A percentile compares a stretch with the other conserved stretches of the same genome.
These are phyloP conservation scores for Capronia epimyces DNA, from an alignment of 2,329 filamentous ascomycete genomes.

Conservation along the genomic window DNA sequence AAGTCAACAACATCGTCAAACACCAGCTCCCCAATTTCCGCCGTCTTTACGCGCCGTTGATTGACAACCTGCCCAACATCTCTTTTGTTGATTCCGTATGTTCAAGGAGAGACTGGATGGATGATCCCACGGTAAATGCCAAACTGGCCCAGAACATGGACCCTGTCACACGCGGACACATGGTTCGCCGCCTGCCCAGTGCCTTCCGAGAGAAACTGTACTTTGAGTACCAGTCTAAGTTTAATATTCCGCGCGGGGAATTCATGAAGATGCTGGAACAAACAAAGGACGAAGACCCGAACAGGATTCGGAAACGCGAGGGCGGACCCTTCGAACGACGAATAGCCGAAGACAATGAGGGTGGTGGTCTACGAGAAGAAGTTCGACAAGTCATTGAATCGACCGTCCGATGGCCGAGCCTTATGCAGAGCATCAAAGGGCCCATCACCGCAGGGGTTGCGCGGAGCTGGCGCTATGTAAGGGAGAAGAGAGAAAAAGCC, in stretches of 20 bases:
- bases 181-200: conserved; percentile 85
- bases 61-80: conserved; percentile 85
- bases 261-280: conserved; percentile 80
- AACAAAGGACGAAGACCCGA: conserved; percentile 60
- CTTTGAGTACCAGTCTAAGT: conserved; percentile 90
- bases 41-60: conserved; percentile 79
- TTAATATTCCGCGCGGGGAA: conserved; percentile 73
- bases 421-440: conserved; percentile 79
- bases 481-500: conserved; percentile 64
- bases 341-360: conserved; percentile 65
- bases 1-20: conserved; percentile 88
- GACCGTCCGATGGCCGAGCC: conserved; percentile 89
- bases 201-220: conserved; percentile 85
- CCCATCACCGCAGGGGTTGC: conserved; percentile 69
- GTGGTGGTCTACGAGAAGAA: conserved; percentile 59
- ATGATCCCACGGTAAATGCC: conserved; percentile 59
- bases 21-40: conserved; percentile 90
- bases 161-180: conserved; percentile 81
- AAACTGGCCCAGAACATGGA: conserved; percentile 85
- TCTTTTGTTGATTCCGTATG: conserved; percentile 63
- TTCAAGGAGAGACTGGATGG: conserved; percentile 56
- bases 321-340: conserved; percentile 81
- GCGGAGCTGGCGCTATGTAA: conserved; percentile 67
- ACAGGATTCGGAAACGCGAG: conserved; percentile 64
- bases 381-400: conserved; percentile 73